These are phyloP conservation scores for Tulasnella sp. DNA, from an alignment of 768 basidiomycete species.

Conservation along the genomic window DNA sequence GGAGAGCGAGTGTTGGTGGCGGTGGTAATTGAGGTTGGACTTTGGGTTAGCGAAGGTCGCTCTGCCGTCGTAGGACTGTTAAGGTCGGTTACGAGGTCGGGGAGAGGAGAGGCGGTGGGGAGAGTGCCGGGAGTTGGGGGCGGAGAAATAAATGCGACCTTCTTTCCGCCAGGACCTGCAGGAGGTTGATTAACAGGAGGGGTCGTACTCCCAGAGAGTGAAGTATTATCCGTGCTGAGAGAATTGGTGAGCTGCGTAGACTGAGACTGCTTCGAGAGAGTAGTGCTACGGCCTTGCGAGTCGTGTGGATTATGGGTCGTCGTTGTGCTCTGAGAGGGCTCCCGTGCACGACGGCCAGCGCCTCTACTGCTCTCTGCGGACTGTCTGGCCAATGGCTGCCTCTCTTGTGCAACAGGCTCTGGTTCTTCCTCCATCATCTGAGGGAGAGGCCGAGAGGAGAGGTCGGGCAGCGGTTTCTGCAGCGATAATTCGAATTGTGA, in stretches of 20 bases:
- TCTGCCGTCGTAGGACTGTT: background rate
- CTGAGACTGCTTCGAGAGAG: slow-evolving; percentile 11
- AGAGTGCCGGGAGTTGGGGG: slow-evolving; percentile 52
- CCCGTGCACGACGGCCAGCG: background rate
- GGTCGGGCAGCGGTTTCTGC: slow-evolving; percentile 3
- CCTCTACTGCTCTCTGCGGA: too few species aligned
- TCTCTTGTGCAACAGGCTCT: too few species aligned
- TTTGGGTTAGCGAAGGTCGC: too few species aligned
- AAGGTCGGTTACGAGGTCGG: slow-evolving; percentile 9
- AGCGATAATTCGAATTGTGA: slow-evolving; percentile 10
- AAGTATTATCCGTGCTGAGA: slow-evolving; percentile 9
- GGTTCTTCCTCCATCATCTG: background rate
- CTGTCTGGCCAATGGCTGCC: too few species aligned
- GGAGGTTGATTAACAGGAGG: slow-evolving; percentile 1
- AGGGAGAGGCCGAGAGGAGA: background rate
- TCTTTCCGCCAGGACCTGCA: slow-evolving; percentile 37
- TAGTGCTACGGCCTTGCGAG: slow-evolving; percentile 7
- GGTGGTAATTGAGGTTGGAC: background rate
- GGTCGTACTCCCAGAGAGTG: background rate
- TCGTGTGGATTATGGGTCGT: background rate
- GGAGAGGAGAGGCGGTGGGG: slow-evolving; percentile 30
- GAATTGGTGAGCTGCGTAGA: slow-evolving; percentile 1
- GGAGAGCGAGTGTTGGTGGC: background rate
- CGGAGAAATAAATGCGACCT: slow-evolving; percentile 79
- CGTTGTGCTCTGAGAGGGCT: background rate